Base-by-base conservation (phyloP, 371 early-diverging fungal species). In the Actinomucor elegans region DNA sequence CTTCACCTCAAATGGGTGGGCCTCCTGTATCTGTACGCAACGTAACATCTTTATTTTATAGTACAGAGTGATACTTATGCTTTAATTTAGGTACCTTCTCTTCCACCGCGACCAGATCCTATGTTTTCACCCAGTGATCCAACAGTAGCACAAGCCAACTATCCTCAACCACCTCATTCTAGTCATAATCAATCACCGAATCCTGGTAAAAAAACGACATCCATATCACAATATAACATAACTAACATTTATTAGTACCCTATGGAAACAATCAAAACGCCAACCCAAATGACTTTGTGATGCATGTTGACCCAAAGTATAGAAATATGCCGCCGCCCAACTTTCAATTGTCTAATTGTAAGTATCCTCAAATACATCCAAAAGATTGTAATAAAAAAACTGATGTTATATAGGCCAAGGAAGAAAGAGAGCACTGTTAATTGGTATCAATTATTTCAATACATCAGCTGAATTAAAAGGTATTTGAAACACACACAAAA, bases 281-380 rank as follows among this genome's bases (percentile, higher is more conserved):
- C 11, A 24, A 44, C 26, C 55, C 48, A 17, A 43, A 35, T 34
- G 34, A 59, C 3, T 62, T 59, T 43, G 44, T 62, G 1, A 66
- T 69, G 63, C 72, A 71, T 40, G 72, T 71, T 1, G n/a, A 33
- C 7, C 62, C 62, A 15, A 52, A 48, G 21, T 27, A 27, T 17
- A 38, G 57, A 40, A 53, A 57, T 32, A 32, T 46, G 15, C 64
- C 67, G n/a, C 65, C 65, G 24, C 62, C 72, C 21, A 53, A 76
- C 36, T 81, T 87, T 44, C 67, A 79, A 41, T 71, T 87, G 14
- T 90, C 90, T 10, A 85, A 86, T 60, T 89, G 87, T 66, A 77
- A 71, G 34, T 38, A 5, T 1, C 4, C 3, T 38, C n/a, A n/a
- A n/a, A n/a, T n/a, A n/a, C n/a, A n/a, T n/a, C n/a, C n/a, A n/a